Conservation (phyloP, 208 protist species). For the Trypanosoma melophagium region DNA sequence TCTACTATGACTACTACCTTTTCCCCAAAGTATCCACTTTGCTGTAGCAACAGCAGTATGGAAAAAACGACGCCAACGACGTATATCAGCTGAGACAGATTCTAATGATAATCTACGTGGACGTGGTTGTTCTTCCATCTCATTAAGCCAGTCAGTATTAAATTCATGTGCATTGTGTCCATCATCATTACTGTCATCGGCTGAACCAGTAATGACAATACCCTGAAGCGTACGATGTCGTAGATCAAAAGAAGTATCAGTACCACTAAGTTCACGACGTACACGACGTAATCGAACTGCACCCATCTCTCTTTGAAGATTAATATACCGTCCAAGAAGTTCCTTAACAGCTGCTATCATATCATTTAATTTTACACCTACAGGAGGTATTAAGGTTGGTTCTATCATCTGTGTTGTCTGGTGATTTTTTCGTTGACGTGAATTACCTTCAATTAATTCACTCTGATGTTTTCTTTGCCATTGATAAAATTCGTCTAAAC, state of each 20-base stretch:
- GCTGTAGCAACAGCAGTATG: background rate
- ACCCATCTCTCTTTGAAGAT: conserved; percentile 45
- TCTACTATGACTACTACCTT: background rate
- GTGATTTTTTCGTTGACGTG: background rate
- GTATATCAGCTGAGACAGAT: conserved; percentile 9
- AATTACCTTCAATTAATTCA: background rate
- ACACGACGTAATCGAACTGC: conserved; percentile 45
- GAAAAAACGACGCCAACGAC: background rate
- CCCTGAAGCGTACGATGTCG: background rate
- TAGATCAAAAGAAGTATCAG: background rate
- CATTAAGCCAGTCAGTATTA: background rate
- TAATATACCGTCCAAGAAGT: conserved; percentile 56
- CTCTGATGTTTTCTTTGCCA: conserved; percentile 17
- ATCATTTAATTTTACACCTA: conserved; percentile 18
- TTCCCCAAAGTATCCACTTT: conserved; percentile 10
- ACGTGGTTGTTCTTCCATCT: background rate
- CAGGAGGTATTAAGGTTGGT: background rate
- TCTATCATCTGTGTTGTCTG: background rate
- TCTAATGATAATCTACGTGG: conserved; percentile 9
- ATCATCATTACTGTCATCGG: background rate
- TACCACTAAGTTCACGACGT: conserved; percentile 29
- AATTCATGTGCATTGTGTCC: background rate
- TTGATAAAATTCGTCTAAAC: conserved; percentile 12
- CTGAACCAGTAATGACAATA: background rate
- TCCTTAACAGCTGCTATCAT: conserved; percentile 45